Percentiles rank a stretch among this genome's conserved stretches.
These are phyloP conservation scores for Gossypium sturtianum DNA, from an alignment of 345 rosid species.

Conservation along the genomic window DNA sequence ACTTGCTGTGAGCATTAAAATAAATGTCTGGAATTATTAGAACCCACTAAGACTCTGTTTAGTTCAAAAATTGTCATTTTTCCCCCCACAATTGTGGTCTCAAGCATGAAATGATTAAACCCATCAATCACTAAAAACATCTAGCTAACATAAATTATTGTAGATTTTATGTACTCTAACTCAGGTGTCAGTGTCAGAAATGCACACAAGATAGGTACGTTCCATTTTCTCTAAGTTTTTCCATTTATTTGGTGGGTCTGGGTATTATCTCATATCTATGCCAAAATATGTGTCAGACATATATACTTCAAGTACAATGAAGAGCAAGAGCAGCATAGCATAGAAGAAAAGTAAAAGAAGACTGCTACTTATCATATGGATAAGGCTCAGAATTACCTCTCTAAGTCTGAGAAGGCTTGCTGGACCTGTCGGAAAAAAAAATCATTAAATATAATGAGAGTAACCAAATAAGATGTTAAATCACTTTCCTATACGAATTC, in stretches of 20 bases:
- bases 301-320: no score
- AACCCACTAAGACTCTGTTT: background rate
- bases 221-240: background rate
- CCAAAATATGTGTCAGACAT: no score
- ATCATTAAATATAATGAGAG: background rate
- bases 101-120: background rate
- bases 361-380: background rate
- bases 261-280: no score
- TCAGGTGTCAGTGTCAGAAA: background rate
- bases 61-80: background rate
- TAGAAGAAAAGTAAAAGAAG: background rate
- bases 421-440: conserved; percentile 40
- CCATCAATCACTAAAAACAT: background rate
- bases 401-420: conserved; percentile 54
- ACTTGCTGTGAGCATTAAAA: background rate
- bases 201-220: background rate
- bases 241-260: background rate
- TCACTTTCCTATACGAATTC: background rate
- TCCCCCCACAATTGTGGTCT: background rate
- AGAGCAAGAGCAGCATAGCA: background rate
- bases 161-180: background rate
- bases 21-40: background rate
- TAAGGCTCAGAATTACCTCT: conserved; percentile 35
- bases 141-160: background rate
- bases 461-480: background rate